A percentile compares a stretch with the other conserved stretches of the same genome.
These are phyloP conservation scores for Serpula lacrymans DNA, from an alignment of 768 basidiomycete genomes.

Conservation along the genomic window DNA sequence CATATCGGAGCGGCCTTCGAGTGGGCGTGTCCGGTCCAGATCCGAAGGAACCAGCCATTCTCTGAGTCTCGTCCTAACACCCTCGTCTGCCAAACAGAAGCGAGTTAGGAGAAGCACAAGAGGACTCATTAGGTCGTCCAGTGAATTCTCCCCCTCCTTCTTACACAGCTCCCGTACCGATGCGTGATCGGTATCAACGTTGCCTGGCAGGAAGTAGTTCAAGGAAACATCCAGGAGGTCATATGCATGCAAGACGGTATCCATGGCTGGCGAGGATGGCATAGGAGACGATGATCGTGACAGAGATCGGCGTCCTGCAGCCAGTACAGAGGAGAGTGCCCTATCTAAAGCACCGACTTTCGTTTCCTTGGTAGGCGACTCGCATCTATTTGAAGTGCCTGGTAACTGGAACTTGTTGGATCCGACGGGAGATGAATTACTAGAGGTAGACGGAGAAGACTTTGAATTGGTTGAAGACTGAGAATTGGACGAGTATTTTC, in stretches of 20 bases:
- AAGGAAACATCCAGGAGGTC: conserved; percentile 63
- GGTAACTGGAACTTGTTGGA: not conserved
- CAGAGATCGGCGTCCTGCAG: conserved; percentile 26
- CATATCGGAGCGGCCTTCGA: conserved; percentile 71
- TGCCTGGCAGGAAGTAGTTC: conserved; percentile 63
- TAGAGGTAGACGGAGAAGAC: conserved; percentile 33
- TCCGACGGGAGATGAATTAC: conserved; percentile 29
- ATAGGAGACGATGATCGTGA: conserved; percentile 48
- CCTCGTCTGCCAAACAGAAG: conserved; percentile 62
- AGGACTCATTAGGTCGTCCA: conserved; percentile 80
- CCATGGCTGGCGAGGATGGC: conserved; percentile 27
- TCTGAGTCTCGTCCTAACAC: conserved; percentile 51
- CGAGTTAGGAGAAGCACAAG: conserved; percentile 72
- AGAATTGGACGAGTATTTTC: conserved; percentile 27
- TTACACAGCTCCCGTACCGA: conserved; percentile 52
- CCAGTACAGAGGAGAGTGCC: conserved; percentile 22
- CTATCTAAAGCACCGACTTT: conserved; percentile 21
- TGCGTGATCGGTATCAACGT: conserved; percentile 59
- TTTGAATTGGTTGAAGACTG: conserved; percentile 31
- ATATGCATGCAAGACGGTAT: conserved; percentile 61
- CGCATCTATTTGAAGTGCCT: not conserved
- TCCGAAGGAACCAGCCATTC: conserved; percentile 73
- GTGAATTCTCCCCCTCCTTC: conserved; percentile 48
- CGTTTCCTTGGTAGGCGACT: conserved; percentile 14
- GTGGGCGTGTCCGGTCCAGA: conserved; percentile 72